Conservation (phyloP, 1,284 basidiomycete species). For the Cryptococcus maquisensis region DNA sequence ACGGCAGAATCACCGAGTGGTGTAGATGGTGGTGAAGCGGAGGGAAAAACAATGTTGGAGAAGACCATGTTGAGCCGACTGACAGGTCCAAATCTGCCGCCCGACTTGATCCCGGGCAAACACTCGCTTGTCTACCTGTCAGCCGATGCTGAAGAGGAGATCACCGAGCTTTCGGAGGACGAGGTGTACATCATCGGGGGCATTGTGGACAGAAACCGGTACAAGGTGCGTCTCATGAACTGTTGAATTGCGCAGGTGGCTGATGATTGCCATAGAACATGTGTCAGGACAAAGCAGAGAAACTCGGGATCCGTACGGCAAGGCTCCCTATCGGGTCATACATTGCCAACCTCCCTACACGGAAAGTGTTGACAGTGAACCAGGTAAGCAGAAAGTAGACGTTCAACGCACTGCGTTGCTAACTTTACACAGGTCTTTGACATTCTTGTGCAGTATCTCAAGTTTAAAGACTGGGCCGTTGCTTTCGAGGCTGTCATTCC, state of each 20-base stretch:
- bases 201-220: conserved; percentile 91
- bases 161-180: conserved; percentile 70
- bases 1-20: not conserved
- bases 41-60: not conserved
- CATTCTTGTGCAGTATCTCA: conserved; percentile 86
- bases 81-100: conserved; percentile 16
- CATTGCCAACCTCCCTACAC: conserved; percentile 72
- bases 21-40: not conserved
- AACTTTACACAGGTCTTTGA: conserved; percentile 62
- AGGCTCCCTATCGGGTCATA: conserved; percentile 89
- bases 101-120: conserved; percentile 24
- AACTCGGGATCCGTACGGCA: conserved; percentile 72
- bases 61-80: conserved; percentile 13
- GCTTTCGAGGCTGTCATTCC: conserved; percentile 84
- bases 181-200: conserved; percentile 96
- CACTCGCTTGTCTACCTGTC: conserved; percentile 83
- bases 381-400: conserved; percentile 54
- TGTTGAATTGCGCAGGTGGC: not conserved
- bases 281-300: conserved; percentile 79
- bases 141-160: conserved; percentile 84
- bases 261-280: conserved; percentile 59
- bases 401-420: not conserved
- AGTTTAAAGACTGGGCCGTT: conserved; percentile 72
- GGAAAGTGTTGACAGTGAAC: conserved; percentile 96
- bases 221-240: conserved; percentile 64